These are phyloP conservation scores for Apiotrichum gamsii DNA, from an alignment of 1,284 basidiomycete genomes.

Conservation along the genomic window DNA sequence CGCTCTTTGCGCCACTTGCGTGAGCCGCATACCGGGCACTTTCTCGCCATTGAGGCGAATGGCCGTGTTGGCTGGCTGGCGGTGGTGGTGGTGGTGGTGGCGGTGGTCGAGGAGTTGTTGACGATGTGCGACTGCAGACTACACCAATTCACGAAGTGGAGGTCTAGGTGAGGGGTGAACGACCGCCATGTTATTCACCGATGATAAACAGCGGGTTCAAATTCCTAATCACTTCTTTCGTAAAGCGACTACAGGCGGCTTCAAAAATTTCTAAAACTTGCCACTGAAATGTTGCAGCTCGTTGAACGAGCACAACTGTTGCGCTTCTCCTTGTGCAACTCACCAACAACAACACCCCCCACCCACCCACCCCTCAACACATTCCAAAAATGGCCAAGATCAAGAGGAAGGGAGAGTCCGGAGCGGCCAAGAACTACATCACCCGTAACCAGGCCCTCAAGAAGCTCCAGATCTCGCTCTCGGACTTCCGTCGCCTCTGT, in stretches of 20 bases:
- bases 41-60: slow-evolving; percentile 28
- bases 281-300: no score
- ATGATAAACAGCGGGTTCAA: no score
- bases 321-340: no score
- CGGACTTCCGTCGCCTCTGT: slow-evolving; percentile 94
- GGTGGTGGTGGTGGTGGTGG: no score
- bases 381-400: slow-evolving; percentile 68
- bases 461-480: slow-evolving; percentile 91
- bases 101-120: no score
- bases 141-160: no score
- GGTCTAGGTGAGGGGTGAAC: no score
- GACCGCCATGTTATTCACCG: no score
- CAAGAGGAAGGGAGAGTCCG: slow-evolving; percentile 82
- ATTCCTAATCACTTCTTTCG: no score
- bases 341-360: background rate
- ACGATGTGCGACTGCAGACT: no score
- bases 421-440: slow-evolving; percentile 89
- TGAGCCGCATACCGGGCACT: slow-evolving; percentile 42
- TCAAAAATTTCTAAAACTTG: slow-evolving; percentile 21
- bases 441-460: slow-evolving; percentile 86
- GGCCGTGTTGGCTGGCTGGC: no score
- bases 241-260: background rate
- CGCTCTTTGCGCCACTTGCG: slow-evolving; percentile 41
- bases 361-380: background rate
- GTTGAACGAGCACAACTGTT: no score